Evolutionary conservation across 805 yeast species (phyloP).

Genomic region (Cephaloascus fragrans): DNA sequence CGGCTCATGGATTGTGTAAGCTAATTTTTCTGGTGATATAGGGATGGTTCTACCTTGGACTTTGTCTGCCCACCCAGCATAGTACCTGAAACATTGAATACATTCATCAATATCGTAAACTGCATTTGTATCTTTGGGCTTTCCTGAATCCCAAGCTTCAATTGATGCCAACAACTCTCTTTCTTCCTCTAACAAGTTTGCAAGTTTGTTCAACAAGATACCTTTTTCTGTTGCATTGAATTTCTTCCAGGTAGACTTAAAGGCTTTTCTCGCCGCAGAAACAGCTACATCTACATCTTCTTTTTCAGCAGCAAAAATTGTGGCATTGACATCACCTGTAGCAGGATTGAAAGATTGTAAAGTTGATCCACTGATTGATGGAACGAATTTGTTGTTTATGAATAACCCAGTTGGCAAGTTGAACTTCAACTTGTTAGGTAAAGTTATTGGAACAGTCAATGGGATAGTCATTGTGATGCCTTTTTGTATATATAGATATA

Average conservation of each 20-base stretch:
- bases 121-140: conserved; percentile 26
- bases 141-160: conserved; percentile 40
- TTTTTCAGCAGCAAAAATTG: conserved; percentile 28
- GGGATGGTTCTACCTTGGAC: conserved; percentile 19
- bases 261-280: conserved; percentile 25
- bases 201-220: conserved; percentile 23
- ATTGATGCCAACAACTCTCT: conserved; percentile 23
- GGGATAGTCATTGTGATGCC: conserved; percentile 24
- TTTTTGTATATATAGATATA: no score
- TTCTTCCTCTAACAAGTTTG: conserved; percentile 22
- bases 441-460: conserved; percentile 25
- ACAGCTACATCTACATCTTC: conserved; percentile 35
- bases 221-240: conserved; percentile 27
- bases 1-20: conserved; percentile 37
- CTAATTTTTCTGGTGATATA: conserved; percentile 23
- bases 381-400: conserved; percentile 24
- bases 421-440: conserved; percentile 29
- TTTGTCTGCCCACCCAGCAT: conserved; percentile 40
- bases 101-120: conserved; percentile 26
- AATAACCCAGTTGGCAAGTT: conserved; percentile 32
- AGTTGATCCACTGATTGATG: conserved; percentile 9
- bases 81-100: conserved; percentile 23
- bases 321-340: conserved; percentile 31
- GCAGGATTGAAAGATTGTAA: conserved; percentile 32
- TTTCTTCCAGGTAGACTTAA: conserved; percentile 25